phyloP scores from a whole-genome alignment of 2,329 filamentous ascomycete genomes.

The Aspergillus candidus region DNA sequence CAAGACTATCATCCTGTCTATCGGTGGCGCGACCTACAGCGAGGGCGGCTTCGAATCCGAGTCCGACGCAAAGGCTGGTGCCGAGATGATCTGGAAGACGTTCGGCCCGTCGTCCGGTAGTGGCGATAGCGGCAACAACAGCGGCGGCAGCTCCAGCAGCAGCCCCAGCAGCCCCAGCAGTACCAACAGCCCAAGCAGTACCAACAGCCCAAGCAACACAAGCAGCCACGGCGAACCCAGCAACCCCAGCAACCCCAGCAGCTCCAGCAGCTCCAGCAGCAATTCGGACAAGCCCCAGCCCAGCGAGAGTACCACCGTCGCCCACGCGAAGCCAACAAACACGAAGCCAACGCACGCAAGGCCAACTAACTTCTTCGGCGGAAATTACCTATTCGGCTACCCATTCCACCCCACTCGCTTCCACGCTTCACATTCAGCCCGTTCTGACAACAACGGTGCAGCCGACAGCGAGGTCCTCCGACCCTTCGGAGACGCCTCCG shows the following conservation, averaged over 20 bases:
- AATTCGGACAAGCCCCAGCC: too few relatives aligned
- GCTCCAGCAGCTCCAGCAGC: neutral
- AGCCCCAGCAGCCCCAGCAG: too few relatives aligned
- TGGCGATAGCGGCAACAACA: too few relatives aligned
- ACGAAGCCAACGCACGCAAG: too few relatives aligned
- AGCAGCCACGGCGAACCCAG: neutral
- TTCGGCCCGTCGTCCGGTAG: constrained; percentile 54
- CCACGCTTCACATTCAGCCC: too few relatives aligned
- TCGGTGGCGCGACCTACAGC: constrained; percentile 64
- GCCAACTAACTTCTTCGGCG: neutral
- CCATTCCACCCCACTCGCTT: too few relatives aligned
- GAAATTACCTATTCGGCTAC: too few relatives aligned
- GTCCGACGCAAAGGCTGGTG: constrained; percentile 49
- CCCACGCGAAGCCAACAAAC: too few relatives aligned
- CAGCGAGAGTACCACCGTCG: too few relatives aligned
- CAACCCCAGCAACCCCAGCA: neutral
- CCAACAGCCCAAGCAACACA: neutral
- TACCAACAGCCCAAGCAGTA: neutral
- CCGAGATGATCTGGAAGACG: constrained; percentile 61
- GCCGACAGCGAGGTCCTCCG: constrained; percentile 44
- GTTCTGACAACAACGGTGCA: too few relatives aligned
- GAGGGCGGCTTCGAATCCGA: constrained; percentile 60
- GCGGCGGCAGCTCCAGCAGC: too few relatives aligned
- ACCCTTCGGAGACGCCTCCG: constrained; percentile 59
- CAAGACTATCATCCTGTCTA: constrained; percentile 67